Base-by-base conservation (phyloP, 495 filamentous ascomycete genomes). In the Trichoderma asperelloides region DNA sequence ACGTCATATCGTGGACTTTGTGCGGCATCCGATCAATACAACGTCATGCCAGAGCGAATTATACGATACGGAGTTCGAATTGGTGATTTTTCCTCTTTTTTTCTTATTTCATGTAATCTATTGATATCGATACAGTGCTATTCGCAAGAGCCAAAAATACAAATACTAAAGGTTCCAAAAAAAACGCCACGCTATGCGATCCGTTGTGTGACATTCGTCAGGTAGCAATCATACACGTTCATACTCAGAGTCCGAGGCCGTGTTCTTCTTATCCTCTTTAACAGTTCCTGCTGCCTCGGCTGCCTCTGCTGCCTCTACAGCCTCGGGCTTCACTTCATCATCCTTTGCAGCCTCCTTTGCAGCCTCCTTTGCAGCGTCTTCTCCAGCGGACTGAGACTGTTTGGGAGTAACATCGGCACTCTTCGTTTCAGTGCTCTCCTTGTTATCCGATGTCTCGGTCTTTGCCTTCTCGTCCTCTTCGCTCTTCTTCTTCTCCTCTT, bases 171-270 rank as follows among this genome's bases (percentile, higher is more conserved):
- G 4, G 6, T 47, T 47, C 43, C 43, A 16, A 15, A 47, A 12
- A n/a, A 60, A 60, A 60, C 55, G 55, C 55, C 55, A 18, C n/a
- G 55, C 25, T 60, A 60, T 60, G 55, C 27, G 16, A 27, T 28
- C 23, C 27, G 1, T 28, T n/a, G 6, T 60, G 15, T 33, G 33
- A 63, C 27, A 30, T 23, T 7, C 62, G 2, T n/a, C 28, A 40
- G 33, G 23, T 2, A 30, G 12, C 9, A 13, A 40, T 39, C 62
- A 64, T 9, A 39, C 62, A 23, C 65, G 27, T 43, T 73, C 75
- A 60, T 77, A 78, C 13, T 75, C 76, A 2, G 76, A 77, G 57
- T 78, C 76, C 30, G 65, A 33, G 11, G 41, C n/a, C 63, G 68
- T 68, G 62, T 9, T 60, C 55, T 60, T 60, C 27, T 30, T 60